Percentiles rank a stretch among this genome's conserved stretches.
These are phyloP conservation scores for Fusarium setosum DNA, from an alignment of 2,329 filamentous ascomycete genomes.

Conservation along the genomic window DNA sequence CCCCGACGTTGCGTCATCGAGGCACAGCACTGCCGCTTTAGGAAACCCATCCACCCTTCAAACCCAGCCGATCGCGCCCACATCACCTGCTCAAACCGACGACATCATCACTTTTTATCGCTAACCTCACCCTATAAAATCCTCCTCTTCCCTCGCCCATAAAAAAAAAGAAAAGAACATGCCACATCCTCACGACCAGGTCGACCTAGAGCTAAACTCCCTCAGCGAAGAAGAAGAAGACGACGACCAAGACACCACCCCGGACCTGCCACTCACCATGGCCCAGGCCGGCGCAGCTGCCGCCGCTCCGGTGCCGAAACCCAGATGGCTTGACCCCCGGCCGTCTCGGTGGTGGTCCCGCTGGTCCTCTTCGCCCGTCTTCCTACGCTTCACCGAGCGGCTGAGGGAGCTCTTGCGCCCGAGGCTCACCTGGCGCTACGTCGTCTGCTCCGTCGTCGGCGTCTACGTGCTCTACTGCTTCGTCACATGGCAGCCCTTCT, in stretches of 20 bases:
- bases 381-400: conserved; percentile 12
- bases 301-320: conserved; percentile 22
- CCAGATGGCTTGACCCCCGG: conserved; percentile 38
- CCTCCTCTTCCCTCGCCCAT: background rate
- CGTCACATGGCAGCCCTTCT: conserved; percentile 53
- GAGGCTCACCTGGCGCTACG: conserved; percentile 49
- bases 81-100: background rate
- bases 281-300: background rate
- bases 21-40: background rate
- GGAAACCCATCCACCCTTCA: background rate
- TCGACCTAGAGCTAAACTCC: conserved; percentile 26
- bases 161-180: conserved; percentile 13
- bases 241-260: conserved; percentile 3
- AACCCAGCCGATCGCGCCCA: background rate
- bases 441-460: conserved; percentile 42
- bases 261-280: conserved; percentile 34
- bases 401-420: conserved; percentile 42
- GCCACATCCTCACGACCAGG: conserved; percentile 7
- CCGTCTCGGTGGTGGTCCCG: conserved; percentile 21
- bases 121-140: background rate
- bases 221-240: conserved; percentile 16
- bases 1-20: background rate
- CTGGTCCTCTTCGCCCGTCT: conserved; percentile 17
- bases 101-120: background rate
- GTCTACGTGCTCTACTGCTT: conserved; percentile 55